Evolutionary conservation across 345 rosid genomes (phyloP), one percentile per base, ranked within the genome.

Genomic region (Citrus medica): DNA sequence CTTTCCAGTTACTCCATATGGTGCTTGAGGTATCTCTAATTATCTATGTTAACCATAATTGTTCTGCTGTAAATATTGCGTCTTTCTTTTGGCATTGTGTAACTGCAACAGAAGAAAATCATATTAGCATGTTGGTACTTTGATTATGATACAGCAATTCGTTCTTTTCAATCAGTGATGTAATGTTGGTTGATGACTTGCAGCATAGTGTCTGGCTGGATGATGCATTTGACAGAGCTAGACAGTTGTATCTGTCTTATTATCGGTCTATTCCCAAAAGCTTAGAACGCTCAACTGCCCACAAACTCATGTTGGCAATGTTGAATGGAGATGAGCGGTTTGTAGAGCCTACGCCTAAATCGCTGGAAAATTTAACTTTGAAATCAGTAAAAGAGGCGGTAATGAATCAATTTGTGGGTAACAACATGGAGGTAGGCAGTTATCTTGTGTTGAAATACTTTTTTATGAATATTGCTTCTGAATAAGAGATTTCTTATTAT

Each of bases 121-220:
- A 59, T 27, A 35, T 40, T 32, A 70, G 5, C 75, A 40, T 42
- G 59, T 27, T 21, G 16, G 48, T 42, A 8, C 59, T 62, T 61
- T 48, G 51, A 58, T 59, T 73, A 51, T 53, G 71, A 77, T 64
- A 28, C 12, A 7, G 9, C 58, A 32, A 22, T 75, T 25, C 62
- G 30, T 74, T 6, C 35, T 63, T 55, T 78, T 37, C 69, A 42
- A 24, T 77, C 35, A 70, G 65, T 80, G 30, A 48, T 64, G 19
- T 73, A 24, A 80, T 78, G 61, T 16, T 83, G 59, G 66, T 81
- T 87, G 66, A 73, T 86, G 83, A 80, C 67, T 84, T 84, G 86
- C 97, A 95, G 99, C 97, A 90, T 85, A 94, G 98, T 78, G 97
- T 97, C 81, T 97, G 99, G 99, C 87, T 94, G 69, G 99, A 97